Conservation (phyloP, 148 eudicot species). For the Agrostemma githago region DNA sequence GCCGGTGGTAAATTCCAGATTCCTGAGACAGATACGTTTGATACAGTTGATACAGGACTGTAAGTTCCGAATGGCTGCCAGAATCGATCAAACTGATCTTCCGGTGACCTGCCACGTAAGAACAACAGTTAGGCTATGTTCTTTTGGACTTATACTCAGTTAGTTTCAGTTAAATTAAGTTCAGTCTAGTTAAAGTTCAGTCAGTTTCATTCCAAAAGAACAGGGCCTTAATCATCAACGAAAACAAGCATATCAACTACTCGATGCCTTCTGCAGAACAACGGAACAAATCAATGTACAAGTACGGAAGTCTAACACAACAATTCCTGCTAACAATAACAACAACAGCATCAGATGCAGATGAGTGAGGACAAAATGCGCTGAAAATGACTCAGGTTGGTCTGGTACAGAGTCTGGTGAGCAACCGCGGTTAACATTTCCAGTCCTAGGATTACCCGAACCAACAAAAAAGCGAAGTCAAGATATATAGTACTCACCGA, state of each 20-base stretch:
- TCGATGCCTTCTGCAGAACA: neutral
- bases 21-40: conserved; percentile 60
- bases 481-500: conserved; percentile 52
- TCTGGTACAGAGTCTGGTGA: too few relatives aligned
- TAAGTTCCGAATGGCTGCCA: conserved; percentile 79
- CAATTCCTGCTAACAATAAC: neutral
- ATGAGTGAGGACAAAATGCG: too few relatives aligned
- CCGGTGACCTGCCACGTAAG: conserved; percentile 62
- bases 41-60: conserved; percentile 32
- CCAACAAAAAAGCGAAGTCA: neutral
- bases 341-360: neutral
- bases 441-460: too few relatives aligned
- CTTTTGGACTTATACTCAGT: too few relatives aligned
- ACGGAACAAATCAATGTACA: neutral
- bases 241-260: neutral
- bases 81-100: conserved; percentile 78
- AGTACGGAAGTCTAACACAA: neutral
- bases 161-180: too few relatives aligned
- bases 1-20: conserved; percentile 87
- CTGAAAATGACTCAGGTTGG: too few relatives aligned
- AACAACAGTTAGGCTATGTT: too few relatives aligned
- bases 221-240: neutral
- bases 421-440: too few relatives aligned
- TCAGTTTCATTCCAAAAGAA: too few relatives aligned
- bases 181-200: too few relatives aligned